These are phyloP conservation scores for Xylaria sp. DNA, from an alignment of 2,329 filamentous ascomycete species.

Conservation along the genomic window DNA sequence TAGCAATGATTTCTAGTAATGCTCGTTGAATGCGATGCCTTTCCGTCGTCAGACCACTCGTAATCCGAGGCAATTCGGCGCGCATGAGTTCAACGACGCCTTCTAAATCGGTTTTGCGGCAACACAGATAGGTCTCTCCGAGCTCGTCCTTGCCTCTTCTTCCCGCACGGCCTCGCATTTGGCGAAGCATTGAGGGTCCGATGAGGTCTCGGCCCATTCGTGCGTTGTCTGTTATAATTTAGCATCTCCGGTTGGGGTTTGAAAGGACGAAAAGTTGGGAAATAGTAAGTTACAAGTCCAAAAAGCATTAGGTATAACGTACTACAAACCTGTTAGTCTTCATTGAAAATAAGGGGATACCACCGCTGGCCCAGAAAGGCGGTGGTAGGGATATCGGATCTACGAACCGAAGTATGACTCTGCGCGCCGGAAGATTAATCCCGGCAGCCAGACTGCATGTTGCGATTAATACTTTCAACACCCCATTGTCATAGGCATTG, in stretches of 20 bases:
- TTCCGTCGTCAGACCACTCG: conserved; percentile 69
- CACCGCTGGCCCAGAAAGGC: too few species aligned
- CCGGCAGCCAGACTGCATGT: conserved; percentile 81
- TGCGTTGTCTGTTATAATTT: conserved; percentile 53
- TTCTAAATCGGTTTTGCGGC: conserved; percentile 68
- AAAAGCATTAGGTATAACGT: background rate
- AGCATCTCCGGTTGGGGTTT: background rate
- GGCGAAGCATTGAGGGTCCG: conserved; percentile 77
- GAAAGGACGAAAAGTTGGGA: background rate
- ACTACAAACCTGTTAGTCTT: background rate
- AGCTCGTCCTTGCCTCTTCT: conserved; percentile 78
- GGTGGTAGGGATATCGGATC: background rate
- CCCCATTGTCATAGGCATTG: conserved; percentile 68
- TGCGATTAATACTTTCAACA: conserved; percentile 71
- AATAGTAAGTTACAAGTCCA: background rate
- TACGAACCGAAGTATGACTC: conserved; percentile 64
- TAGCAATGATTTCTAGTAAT: conserved; percentile 70
- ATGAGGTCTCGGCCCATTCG: conserved; percentile 76
- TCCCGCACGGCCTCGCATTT: conserved; percentile 79
- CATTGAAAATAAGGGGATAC: background rate
- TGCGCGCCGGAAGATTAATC: conserved; percentile 72
- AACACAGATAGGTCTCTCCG: conserved; percentile 78
- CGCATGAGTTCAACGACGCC: conserved; percentile 71
- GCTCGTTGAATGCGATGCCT: conserved; percentile 72
- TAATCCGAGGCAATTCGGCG: conserved; percentile 69